Evolutionary conservation across 371 early-diverging fungal genomes (phyloP), one percentile per base, ranked within the genome.

Genomic region (Mortierella sp.): DNA sequence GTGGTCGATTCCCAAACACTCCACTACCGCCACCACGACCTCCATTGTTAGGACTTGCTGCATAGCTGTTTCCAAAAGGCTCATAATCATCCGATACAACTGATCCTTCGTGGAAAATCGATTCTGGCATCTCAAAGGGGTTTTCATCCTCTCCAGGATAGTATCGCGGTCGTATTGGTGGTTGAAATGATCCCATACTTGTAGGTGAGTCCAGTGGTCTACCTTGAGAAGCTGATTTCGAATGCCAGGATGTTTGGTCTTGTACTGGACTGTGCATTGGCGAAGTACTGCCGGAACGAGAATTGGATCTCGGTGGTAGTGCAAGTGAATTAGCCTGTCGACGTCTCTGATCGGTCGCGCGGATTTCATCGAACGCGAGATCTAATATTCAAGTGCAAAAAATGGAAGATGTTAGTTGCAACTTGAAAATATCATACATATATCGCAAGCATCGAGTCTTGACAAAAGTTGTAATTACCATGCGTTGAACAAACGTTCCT

Each of bases 101-200:
- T 23, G 64, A 60, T 43, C 58, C 64, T 9, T 68, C 77, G 17
- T 77, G 68, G 54, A 79, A 79, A 37, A 79, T 66, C 8, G 79
- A 79, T 61, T 73, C 79, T 22, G 77, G 77, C 31, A 79, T 70
- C 79, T 79, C 79, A 47, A 79, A 79, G 13, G 79, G 79, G 28
- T 79, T 79, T 55, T 79, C 79, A 47, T 72, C 70, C 15, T 72
- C 74, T 1, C 77, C 72, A 8, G 77, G 77, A 58, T 63, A 79
- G 49, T 64, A 79, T 17, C 79, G 69, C 4, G 74, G 61, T 40
- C 59, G 66, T 4, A 78, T 26, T 0, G 69, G 66, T 15, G 55
- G 28, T 15, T 64, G 69, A 0, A 64, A 31, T 3, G 62, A 47
- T 34, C 28, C 34, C 34, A 43, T 15, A 4, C 64, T 66, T 8